Evolutionary conservation across 176 grass and related monocot genomes (phyloP).

Genomic region (Neostapfia colusana): DNA sequence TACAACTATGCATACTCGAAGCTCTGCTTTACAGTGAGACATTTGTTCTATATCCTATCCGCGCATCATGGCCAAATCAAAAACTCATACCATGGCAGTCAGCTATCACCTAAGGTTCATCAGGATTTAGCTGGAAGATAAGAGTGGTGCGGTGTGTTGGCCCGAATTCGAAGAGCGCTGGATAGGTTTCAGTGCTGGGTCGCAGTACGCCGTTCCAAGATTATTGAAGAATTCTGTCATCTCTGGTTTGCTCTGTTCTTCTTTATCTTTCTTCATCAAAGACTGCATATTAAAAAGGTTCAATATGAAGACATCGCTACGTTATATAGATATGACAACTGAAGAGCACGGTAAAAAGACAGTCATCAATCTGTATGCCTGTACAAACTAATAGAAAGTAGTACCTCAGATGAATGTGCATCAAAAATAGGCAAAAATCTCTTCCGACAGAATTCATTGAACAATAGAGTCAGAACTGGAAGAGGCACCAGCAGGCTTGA

Average conservation of each 20-base stretch:
- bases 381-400: background rate
- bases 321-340: background rate
- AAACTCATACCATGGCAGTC: slow-evolving; percentile 11
- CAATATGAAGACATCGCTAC: background rate
- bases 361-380: background rate
- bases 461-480: slow-evolving; percentile 73
- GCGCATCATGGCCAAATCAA: slow-evolving; percentile 27
- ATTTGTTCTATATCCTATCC: slow-evolving; percentile 16
- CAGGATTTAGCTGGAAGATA: slow-evolving; percentile 45
- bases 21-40: slow-evolving; percentile 26
- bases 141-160: slow-evolving; percentile 55
- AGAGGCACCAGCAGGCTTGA: slow-evolving; percentile 76
- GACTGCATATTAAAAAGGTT: slow-evolving; percentile 53
- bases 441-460: slow-evolving; percentile 82
- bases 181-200: slow-evolving; percentile 67
- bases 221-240: slow-evolving; percentile 72
- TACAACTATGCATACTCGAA: background rate
- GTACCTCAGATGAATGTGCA: slow-evolving; percentile 84
- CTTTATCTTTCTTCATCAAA: slow-evolving; percentile 89
- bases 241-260: slow-evolving; percentile 62
- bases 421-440: slow-evolving; percentile 80
- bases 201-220: slow-evolving; percentile 57
- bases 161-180: slow-evolving; percentile 36
- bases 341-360: background rate
- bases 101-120: slow-evolving; percentile 16